Evolutionary conservation across 495 filamentous ascomycete genomes (phyloP), one percentile per base, ranked within the genome.

Genomic region (Margaritispora aquatica): DNA sequence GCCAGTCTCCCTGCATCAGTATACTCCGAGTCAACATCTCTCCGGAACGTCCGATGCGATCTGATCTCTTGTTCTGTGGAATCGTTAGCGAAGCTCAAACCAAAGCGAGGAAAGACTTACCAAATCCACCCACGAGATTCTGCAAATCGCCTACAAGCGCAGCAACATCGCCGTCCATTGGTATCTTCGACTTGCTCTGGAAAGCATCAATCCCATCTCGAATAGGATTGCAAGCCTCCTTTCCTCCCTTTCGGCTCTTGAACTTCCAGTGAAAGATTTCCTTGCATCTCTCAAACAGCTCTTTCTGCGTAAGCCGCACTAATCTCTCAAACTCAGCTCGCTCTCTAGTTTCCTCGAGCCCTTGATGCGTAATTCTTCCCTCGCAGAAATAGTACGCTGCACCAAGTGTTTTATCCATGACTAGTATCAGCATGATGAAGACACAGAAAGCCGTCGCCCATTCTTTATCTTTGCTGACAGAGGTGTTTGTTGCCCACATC

Each of bases 261-360:
- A 64, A 68, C n/a, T 57, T 60, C 56, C 62, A 64, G 34, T 68
- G 65, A 52, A 65, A 68, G 19, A 68, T 68, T 49, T 68, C 65
- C 31, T 65, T 64, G 49, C 62, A 65, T n/a, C 62, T 51, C 5
- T 65, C 62, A 26, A 68, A 68, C 21, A 68, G 31, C 52, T 68
- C 54, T 22, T 41, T 55, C 51, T 68, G 59, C 19, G 54, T 68
- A 41, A 65, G 49, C 23, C 26, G 44, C 10, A 68, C 54, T 2
- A 68, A 54, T 54, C 58, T 49, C 22, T 60, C 44, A 34, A 68
- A 60, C 22, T 58, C 21, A 1, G 38, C 20, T 15, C 57, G 44
- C 50, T 68, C 65, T 2, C 20, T 26, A 19, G 9, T 23, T n/a
- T 57, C 48, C 1, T 62, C 54, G 21, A 36, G 7, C 0, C 57